Conservation (phyloP, 768 basidiomycete species). For the Hygrocybe punicea region DNA sequence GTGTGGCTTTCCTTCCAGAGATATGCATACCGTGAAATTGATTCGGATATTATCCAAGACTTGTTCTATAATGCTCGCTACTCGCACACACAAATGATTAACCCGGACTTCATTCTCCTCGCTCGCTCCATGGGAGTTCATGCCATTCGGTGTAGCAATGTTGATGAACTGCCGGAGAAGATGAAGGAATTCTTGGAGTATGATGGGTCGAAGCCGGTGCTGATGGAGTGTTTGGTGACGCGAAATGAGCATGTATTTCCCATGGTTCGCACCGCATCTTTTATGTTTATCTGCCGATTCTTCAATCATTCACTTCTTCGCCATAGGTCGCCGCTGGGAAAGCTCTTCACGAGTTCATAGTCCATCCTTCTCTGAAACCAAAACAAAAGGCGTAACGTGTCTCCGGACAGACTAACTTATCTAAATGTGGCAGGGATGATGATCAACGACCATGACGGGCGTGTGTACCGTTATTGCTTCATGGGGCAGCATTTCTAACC, state of each 20-base stretch:
- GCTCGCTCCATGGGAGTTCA: constrained; percentile 91
- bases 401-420: too few species aligned
- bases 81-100: constrained; percentile 92
- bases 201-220: constrained; percentile 77
- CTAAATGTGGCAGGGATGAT: too few species aligned
- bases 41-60: constrained; percentile 40
- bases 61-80: constrained; percentile 97
- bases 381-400: background rate
- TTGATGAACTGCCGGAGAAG: constrained; percentile 81
- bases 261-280: constrained; percentile 57
- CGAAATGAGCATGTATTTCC: constrained; percentile 86
- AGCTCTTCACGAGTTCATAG: constrained; percentile 86
- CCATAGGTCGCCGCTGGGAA: constrained; percentile 83
- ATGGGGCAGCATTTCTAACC: too few species aligned
- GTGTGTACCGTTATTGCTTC: too few species aligned
- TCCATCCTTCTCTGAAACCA: constrained; percentile 54
- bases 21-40: constrained; percentile 7
- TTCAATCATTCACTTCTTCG: background rate
- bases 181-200: constrained; percentile 99
- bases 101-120: constrained; percentile 91
- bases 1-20: constrained; percentile 15
- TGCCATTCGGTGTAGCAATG: constrained; percentile 69
- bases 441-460: too few species aligned
- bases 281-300: background rate
- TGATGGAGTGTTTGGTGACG: constrained; percentile 89